Base-by-base conservation (phyloP, 2,329 filamentous ascomycete genomes). In the Apiospora marii region DNA sequence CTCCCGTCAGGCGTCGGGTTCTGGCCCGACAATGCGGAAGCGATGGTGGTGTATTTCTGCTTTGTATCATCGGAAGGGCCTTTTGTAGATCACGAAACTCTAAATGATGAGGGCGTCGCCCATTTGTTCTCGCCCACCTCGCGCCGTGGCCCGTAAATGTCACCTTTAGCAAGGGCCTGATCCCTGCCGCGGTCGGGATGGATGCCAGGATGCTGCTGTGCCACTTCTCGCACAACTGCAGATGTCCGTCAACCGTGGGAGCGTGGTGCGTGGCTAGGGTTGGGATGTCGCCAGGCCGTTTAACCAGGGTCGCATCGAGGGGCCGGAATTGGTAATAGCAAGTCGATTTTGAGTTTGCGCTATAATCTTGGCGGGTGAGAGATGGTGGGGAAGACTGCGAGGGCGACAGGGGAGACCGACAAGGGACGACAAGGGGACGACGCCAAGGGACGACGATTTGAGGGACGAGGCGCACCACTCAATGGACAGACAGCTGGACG, bases 291-390 rank as follows among this genome's bases (percentile, higher is more conserved):
- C 51, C 27, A 30, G 58, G 30, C 34, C 58, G 22, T 64, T 64
- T 64, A 41, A 41, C 58, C 58, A 64, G 58, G 34, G 58, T 64
- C 30, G 58, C 7, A 41, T 41, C 41, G 8, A 22, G 53, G 30
- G n/a, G 14, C 67, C 67, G 41, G 67, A 68, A 68, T 46, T 46
- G 67, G 67, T 46, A 68, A 68, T 68, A 48, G 67, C 67, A 46
- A 64, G 67, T 68, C 67, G 67, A 68, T 68, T 68, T 68, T 68
- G 67, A 68, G 67, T 68, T 68, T 68, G 13, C 44, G 67, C 67
- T 48, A 68, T 10, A 22, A 30, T 30, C 67, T 68, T 68, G 67
- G 67, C 67, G 58, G 34, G 19, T 64, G 53, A 64, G 19, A 64
- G 58, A 64, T 64, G 58, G 34, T 64, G 34, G 58, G 58, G 58